Conservation (phyloP, 257 asterid species). For the Handroanthus guayacan region DNA sequence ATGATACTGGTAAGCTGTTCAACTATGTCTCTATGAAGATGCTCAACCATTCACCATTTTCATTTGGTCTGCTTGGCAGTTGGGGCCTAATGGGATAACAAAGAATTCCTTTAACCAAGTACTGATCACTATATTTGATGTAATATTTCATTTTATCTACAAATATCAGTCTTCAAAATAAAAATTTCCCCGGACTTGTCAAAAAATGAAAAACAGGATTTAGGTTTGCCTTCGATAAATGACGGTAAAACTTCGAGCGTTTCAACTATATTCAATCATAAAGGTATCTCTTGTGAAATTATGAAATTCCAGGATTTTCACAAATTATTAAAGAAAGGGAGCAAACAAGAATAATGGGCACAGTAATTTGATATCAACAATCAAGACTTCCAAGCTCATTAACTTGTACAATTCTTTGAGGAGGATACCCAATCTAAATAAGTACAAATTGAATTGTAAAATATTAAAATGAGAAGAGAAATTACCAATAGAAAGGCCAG, state of each 20-base stretch:
- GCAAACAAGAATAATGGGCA: background rate
- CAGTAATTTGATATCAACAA: background rate
- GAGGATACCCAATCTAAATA: background rate
- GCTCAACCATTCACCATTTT: background rate
- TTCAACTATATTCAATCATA: slow-evolving; percentile 3
- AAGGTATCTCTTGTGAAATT: background rate
- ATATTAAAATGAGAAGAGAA: background rate
- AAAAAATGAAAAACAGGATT: too few relatives aligned
- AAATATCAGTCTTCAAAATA: slow-evolving; percentile 1
- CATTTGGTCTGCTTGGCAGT: background rate
- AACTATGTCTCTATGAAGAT: background rate
- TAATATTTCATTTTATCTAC: background rate
- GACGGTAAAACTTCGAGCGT: background rate
- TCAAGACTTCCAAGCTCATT: background rate
- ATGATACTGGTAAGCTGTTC: background rate
- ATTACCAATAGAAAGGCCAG: slow-evolving; percentile 74
- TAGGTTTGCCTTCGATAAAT: background rate
- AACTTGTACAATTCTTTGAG: background rate
- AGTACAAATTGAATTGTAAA: background rate
- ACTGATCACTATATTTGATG: background rate
- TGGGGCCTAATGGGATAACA: background rate
- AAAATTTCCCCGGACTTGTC: background rate
- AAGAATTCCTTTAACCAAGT: background rate
- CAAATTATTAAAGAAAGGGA: background rate
- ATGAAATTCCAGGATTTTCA: slow-evolving; percentile 5